phyloP scores from a whole-genome alignment of 352 stramenopile species.

The Lagenidium sp. region DNA sequence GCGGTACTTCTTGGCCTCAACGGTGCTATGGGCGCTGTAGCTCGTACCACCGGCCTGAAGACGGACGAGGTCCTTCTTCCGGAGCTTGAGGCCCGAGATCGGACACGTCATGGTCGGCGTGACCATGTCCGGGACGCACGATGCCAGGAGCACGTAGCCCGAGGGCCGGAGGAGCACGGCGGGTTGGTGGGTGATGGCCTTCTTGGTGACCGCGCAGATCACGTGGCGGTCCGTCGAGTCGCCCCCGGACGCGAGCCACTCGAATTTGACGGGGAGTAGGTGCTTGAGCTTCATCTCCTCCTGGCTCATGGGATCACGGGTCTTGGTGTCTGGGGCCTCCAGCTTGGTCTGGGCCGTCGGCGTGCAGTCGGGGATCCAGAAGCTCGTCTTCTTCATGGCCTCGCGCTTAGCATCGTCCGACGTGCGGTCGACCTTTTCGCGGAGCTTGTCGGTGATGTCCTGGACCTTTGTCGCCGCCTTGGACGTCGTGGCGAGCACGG shows the following conservation, averaged over 20 bases:
- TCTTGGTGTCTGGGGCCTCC: constrained; percentile 58
- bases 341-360: constrained; percentile 40
- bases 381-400: constrained; percentile 77
- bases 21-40: constrained; percentile 79
- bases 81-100: constrained; percentile 72
- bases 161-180: constrained; percentile 73
- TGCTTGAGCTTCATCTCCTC: constrained; percentile 84
- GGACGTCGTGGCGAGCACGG: constrained; percentile 10
- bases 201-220: constrained; percentile 75
- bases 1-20: constrained; percentile 84
- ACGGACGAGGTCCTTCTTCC: constrained; percentile 80
- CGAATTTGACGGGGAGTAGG: constrained; percentile 80
- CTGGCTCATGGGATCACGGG: constrained; percentile 74
- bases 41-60: constrained; percentile 66
- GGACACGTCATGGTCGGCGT: constrained; percentile 81
- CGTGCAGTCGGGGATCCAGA: constrained; percentile 83
- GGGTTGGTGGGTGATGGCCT: constrained; percentile 70
- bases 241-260: constrained; percentile 32
- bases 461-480: neutral
- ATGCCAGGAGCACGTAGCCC: constrained; percentile 72
- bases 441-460: constrained; percentile 32
- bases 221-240: constrained; percentile 26
- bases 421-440: constrained; percentile 65
- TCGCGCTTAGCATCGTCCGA: constrained; percentile 62
- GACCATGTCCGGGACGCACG: constrained; percentile 77